A percentile compares a stretch with the other conserved stretches of the same genome.
Evolutionary conservation across 805 yeast genomes (phyloP).

Genomic region (Spathaspora arborariae): DNA sequence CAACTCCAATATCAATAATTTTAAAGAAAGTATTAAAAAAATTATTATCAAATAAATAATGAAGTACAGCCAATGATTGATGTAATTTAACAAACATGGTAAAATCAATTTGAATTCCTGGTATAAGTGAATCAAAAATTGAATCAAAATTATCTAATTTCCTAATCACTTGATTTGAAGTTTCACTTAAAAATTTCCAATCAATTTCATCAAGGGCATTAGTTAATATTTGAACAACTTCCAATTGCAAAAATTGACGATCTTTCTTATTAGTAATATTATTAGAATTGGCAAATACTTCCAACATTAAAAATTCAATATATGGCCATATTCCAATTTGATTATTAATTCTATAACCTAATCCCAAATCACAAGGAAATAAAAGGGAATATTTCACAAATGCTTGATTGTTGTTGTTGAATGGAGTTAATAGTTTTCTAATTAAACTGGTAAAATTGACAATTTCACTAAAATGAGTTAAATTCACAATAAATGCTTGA

Average conservation of each 20-base stretch:
- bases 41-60: conserved; percentile 56
- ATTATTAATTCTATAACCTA: conserved; percentile 44
- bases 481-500: conserved; percentile 30
- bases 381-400: conserved; percentile 37
- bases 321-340: conserved; percentile 74
- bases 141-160: conserved; percentile 16
- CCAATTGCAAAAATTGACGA: conserved; percentile 45
- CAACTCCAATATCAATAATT: conserved; percentile 58
- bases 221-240: conserved; percentile 50
- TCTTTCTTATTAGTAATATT: conserved; percentile 31
- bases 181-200: conserved; percentile 46
- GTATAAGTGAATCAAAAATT: conserved; percentile 18
- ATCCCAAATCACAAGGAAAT: conserved; percentile 65
- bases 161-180: conserved; percentile 45
- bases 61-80: conserved; percentile 65
- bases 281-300: conserved; percentile 56
- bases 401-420: conserved; percentile 27
- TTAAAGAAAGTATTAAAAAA: conserved; percentile 55
- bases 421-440: conserved; percentile 34
- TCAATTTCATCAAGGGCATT: conserved; percentile 32
- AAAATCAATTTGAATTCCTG: conserved; percentile 16
- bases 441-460: conserved; percentile 60
- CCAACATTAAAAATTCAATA: conserved; percentile 64
- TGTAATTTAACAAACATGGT: conserved; percentile 50
- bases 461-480: conserved; percentile 49